Base-by-base conservation (phyloP, 345 rosid species). In the Populus deltoides region DNA sequence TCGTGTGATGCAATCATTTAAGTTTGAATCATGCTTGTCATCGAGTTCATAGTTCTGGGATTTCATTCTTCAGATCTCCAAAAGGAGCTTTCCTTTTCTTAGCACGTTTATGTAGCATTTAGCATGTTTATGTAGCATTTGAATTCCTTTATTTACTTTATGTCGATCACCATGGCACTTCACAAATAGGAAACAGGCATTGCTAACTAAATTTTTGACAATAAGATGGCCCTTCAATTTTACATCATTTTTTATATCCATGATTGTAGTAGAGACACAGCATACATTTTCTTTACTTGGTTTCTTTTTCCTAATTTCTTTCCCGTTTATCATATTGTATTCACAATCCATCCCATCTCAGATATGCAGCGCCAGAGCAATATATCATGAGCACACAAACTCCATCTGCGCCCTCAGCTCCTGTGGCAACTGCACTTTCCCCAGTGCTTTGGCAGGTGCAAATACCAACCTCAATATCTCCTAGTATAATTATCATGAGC, bases 351-450 rank as follows among this genome's bases (percentile, higher is more conserved):
- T 39, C 63, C 62, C 59, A 74, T 80, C 62, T 73, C 86, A 95
- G 99, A 86, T 96, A 93, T 84, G 75, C 99, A 66, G 98, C 98
- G 66, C 98, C 99, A 62, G 99, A 96, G 86, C 98, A 93, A 83
- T 96, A 96, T 85, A 96, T 96, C 83, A 96, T 96, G 99, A 96
- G 99, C 86, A 96, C 99, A 18, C 99, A 92, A 85, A 96, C 99
- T 78, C 99, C 99, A 72, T 96, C 98, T 76, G 99, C 98, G 16
- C 98, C 98, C 45, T 93, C 97, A 10, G 98, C 94, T 81, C 98
- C 99, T 13, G 97, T 96, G 81, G 99, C 99, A 76, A 78, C 99
- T 68, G 92, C 93, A 77, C 98, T 94, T 81, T 94, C 98, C 66
- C 98, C 98, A 1, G 97, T 94, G 59, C 86, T 94, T 25, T 94